Evolutionary conservation across 2,329 filamentous ascomycete genomes (phyloP).

Genomic region (Teratosphaeria gauchensis): DNA sequence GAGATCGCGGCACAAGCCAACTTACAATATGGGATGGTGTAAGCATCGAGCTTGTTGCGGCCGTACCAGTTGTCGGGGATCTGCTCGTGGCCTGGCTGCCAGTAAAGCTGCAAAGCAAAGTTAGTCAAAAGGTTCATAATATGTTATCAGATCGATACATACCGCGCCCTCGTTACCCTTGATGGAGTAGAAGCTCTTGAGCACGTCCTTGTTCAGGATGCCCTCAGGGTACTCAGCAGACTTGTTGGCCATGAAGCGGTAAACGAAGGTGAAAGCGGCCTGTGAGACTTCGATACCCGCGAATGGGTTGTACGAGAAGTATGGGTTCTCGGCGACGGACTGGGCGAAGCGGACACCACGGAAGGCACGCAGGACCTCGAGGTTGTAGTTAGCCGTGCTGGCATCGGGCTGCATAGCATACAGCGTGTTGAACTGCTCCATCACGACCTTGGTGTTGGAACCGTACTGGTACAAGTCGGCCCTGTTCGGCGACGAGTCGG

Average conservation of each 20-base stretch:
- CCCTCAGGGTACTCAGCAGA: slow-evolving; percentile 30
- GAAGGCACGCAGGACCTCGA: slow-evolving; percentile 20
- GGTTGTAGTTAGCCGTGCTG: slow-evolving; percentile 22
- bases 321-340: slow-evolving; percentile 20
- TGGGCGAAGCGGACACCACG: slow-evolving; percentile 21
- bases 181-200: slow-evolving; percentile 34
- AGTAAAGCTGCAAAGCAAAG: slow-evolving; percentile 11
- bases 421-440: slow-evolving; percentile 15
- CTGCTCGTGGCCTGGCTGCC: slow-evolving; percentile 18
- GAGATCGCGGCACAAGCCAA: no score
- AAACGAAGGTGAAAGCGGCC: slow-evolving; percentile 26
- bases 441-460: slow-evolving; percentile 10
- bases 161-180: slow-evolving; percentile 23
- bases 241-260: slow-evolving; percentile 32
- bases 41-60: slow-evolving; percentile 14
- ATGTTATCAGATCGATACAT: background rate
- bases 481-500: slow-evolving; percentile 23
- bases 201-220: slow-evolving; percentile 25
- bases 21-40: slow-evolving; percentile 16
- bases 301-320: slow-evolving; percentile 18
- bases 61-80: slow-evolving; percentile 21
- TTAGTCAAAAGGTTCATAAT: background rate
- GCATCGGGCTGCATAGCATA: slow-evolving; percentile 18
- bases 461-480: slow-evolving; percentile 24
- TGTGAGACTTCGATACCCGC: slow-evolving; percentile 21